Conservation (phyloP, 169 alveolate genomes). For the Cryptosporidium viatorum region DNA sequence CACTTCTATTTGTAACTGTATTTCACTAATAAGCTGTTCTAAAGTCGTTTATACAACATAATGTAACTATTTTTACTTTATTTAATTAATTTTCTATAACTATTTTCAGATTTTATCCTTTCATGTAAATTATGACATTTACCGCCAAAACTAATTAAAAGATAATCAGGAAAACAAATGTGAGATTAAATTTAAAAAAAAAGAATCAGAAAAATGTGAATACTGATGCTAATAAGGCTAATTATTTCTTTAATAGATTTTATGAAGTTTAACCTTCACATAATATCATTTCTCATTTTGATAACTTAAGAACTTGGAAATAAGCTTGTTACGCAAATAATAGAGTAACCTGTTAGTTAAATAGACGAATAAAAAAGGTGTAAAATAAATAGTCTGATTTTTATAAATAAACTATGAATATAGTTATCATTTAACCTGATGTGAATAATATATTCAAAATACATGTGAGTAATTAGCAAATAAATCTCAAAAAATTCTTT, state of each 20-base stretch:
- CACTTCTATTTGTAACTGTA: background rate
- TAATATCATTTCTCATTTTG: background rate
- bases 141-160: background rate
- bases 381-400: too few relatives aligned
- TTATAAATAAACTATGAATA: background rate
- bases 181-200: background rate
- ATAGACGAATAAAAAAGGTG: background rate
- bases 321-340: too few relatives aligned
- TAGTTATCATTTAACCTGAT: background rate
- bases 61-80: background rate
- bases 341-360: background rate
- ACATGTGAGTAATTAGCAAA: background rate
- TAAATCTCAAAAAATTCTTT: background rate
- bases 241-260: too few relatives aligned
- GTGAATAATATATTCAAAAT: background rate
- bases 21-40: background rate
- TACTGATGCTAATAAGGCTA: too few relatives aligned
- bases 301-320: background rate
- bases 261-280: background rate
- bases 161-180: background rate
- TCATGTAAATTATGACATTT: constrained; percentile 11
- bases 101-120: constrained; percentile 15
- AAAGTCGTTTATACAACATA: background rate
- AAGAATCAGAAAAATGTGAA: too few relatives aligned
- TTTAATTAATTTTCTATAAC: background rate